phyloP scores from a whole-genome alignment of 2,329 filamentous ascomycete genomes.

The Phoma herbarum region DNA sequence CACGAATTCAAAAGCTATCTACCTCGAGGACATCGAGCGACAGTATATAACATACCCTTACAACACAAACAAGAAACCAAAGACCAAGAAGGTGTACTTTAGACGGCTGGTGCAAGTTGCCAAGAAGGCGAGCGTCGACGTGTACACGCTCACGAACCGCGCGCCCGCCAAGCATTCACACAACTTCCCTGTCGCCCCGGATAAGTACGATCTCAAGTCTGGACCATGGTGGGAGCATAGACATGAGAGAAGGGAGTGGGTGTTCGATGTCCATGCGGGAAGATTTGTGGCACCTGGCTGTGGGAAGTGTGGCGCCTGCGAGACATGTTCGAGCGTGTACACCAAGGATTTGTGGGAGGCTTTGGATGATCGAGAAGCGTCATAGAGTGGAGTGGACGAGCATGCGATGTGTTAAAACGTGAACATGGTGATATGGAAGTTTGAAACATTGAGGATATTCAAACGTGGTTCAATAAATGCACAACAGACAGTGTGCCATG shows the following conservation, averaged over 20 bases:
- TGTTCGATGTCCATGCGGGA: constrained; percentile 21
- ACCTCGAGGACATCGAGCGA: constrained; percentile 14
- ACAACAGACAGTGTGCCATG: too few species aligned
- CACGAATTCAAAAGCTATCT: constrained; percentile 4
- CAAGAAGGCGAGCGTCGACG: constrained; percentile 14
- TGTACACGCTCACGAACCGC: constrained; percentile 22
- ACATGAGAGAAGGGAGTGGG: constrained; percentile 17
- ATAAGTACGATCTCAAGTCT: constrained; percentile 11
- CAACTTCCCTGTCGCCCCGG: constrained; percentile 19
- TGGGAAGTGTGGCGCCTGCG: constrained; percentile 22
- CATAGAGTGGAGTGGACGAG: too few species aligned
- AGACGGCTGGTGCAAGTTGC: constrained; percentile 13
- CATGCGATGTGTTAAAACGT: too few species aligned
- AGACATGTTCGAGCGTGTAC: constrained; percentile 11
- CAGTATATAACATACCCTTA: not conserved
- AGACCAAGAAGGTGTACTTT: constrained; percentile 12
- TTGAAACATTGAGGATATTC: too few species aligned
- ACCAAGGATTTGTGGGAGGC: constrained; percentile 16
- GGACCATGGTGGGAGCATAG: constrained; percentile 19
- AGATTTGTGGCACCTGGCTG: constrained; percentile 16
- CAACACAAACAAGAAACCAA: not conserved
- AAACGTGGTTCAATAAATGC: too few species aligned
- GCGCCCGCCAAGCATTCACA: not conserved
- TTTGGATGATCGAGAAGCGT: not conserved
- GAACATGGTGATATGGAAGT: too few species aligned